Evolutionary conservation across 768 basidiomycete species (phyloP), one percentile per base, ranked within the genome.

Genomic region (Collybia mongolica): DNA sequence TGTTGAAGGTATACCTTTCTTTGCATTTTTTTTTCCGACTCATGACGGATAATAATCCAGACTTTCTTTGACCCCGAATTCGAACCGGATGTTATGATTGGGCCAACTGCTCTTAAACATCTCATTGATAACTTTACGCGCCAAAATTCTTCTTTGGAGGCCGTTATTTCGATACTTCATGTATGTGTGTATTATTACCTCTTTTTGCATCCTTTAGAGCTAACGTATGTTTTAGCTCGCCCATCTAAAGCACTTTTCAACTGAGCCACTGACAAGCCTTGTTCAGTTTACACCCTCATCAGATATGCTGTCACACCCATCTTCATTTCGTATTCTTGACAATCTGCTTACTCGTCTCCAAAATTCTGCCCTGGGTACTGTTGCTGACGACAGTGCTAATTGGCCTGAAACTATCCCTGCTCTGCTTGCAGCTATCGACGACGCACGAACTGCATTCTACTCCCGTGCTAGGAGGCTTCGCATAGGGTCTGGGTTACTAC

Each of bases 221-320:
- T 32, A 12, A 32, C 3, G 6, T 14, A 3, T 36, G 2, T 4
- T 20, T 38, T 54, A 90, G 86, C 68, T 90, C 2, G 72, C 73
- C 0, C 72, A 89, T 59, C 64, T 90, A 63, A 86, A 86, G 53
- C 89, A 92, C 62, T 89, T 88, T 55, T 74, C 64, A 26, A 49
- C 75, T 22, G 80, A 88, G 20, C 82, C 84, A 0, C 63, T 88
- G 12, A 72, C 77, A 2, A 43, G 75, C 6, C 66, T 85, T 14
- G 61, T 70, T 6, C 63, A 63, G 19, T 54, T 67, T 39, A 69
- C 67, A 1, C 65, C 66, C 42, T 39, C 57, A 20, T 41, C 39
- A 36, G 18, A 48, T 9, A 50, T 50, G 26, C 46, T 66, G 22
- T 11, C 43, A 29, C 29, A 59, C 17, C 44, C 58, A 12, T 12